Evolutionary conservation across 73 alveolate genomes (phyloP).

Genomic region (Paramecium primaurelia): DNA sequence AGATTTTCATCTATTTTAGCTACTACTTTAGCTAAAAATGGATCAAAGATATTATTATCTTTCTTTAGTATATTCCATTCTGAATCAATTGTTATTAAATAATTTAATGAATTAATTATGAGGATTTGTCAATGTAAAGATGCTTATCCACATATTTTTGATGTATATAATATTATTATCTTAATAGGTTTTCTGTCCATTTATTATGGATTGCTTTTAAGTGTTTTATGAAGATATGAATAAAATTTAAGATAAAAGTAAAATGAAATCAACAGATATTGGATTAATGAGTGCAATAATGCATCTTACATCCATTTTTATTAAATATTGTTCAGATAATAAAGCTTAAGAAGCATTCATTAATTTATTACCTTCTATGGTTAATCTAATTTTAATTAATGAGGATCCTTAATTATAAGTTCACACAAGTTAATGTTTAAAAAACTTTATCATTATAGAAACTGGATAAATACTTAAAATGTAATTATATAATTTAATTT

Average conservation of each 20-base stretch:
- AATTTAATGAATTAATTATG: neutral
- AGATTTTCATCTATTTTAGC: conserved; percentile 25
- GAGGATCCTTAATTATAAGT: conserved; percentile 40
- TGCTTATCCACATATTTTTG: neutral
- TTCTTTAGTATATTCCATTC: conserved; percentile 16
- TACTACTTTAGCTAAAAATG: neutral
- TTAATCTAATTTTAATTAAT: conserved; percentile 39
- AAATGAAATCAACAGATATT: conserved; percentile 34
- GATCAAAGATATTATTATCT: conserved; percentile 9
- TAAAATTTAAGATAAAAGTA: neutral
- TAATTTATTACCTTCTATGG: conserved; percentile 44
- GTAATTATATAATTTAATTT: neutral
- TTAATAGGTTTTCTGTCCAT: conserved; percentile 31
- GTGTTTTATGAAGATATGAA: conserved; percentile 32
- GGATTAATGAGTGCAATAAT: conserved; percentile 47
- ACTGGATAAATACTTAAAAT: conserved; percentile 35
- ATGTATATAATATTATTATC: neutral
- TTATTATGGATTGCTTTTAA: conserved; percentile 55
- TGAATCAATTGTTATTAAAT: neutral
- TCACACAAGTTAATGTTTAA: conserved; percentile 48
- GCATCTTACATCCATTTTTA: conserved; percentile 38
- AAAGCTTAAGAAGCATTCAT: conserved; percentile 54
- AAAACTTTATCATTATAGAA: conserved; percentile 46
- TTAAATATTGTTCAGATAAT: conserved; percentile 40
- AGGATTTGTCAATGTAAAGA: conserved; percentile 32